Conservation (phyloP, 148 eudicot species). For the Chenopodium berlandieri region DNA sequence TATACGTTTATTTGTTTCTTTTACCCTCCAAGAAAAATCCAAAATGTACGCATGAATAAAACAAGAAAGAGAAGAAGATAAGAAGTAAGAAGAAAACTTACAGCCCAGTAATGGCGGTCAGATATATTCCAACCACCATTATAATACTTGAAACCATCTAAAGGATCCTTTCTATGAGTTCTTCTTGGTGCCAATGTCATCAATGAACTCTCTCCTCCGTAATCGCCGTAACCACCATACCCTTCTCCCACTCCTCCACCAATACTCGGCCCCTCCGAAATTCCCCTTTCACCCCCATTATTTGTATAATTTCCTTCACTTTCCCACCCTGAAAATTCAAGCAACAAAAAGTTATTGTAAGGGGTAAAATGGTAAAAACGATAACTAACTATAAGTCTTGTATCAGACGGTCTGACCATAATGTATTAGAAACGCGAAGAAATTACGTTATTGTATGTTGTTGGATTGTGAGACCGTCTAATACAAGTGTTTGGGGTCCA, state of each 20-base stretch:
- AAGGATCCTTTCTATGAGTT: slow-evolving; percentile 52
- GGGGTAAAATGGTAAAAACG: background rate
- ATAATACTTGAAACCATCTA: slow-evolving; percentile 40
- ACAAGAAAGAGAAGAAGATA: background rate
- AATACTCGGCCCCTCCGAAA: slow-evolving; percentile 15
- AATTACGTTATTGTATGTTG: background rate
- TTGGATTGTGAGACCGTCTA: background rate
- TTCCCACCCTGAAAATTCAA: slow-evolving; percentile 13
- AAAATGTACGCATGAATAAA: background rate
- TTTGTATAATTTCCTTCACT: background rate
- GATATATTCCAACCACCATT: slow-evolving; percentile 51
- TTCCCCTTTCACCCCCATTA: background rate
- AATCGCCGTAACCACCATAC: slow-evolving; percentile 14
- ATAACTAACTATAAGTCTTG: no score
- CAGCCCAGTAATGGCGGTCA: slow-evolving; percentile 42
- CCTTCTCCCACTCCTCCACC: slow-evolving; percentile 19
- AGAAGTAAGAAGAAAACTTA: slow-evolving; percentile 23
- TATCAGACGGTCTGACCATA: no score
- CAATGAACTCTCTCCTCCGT: slow-evolving; percentile 21
- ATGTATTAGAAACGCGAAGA: no score
- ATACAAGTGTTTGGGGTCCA: no score
- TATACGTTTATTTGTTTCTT: no score
- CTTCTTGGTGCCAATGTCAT: slow-evolving; percentile 58
- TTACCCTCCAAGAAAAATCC: background rate
- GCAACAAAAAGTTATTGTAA: background rate